Percentiles rank a stretch among this genome's conserved stretches.
Evolutionary conservation across 75 land plant species (phyloP).

Genomic region (Pseudotsuga menziesii): DNA sequence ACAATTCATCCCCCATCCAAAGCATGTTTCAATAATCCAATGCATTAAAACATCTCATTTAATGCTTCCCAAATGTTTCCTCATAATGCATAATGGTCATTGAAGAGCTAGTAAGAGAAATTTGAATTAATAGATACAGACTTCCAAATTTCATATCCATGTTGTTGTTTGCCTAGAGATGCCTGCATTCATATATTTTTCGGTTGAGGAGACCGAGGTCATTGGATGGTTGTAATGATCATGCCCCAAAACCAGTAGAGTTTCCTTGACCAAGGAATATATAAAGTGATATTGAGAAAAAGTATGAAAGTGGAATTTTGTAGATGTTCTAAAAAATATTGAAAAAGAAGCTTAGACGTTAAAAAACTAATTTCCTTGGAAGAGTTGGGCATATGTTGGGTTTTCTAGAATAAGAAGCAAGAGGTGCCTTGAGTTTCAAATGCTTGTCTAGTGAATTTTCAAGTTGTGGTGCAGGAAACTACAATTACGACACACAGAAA

Average conservation of each 20-base stretch:
- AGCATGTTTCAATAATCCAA: too few relatives aligned
- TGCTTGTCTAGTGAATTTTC: constrained; percentile 79
- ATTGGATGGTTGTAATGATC: constrained; percentile 31
- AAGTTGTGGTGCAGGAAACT: constrained; percentile 94
- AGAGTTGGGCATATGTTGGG: constrained; percentile 46
- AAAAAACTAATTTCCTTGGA: constrained; percentile 59
- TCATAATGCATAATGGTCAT: too few relatives aligned
- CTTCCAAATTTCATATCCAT: too few relatives aligned
- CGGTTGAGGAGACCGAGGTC: not conserved
- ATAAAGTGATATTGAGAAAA: not conserved
- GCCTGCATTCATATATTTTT: not conserved
- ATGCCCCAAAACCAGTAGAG: constrained; percentile 57
- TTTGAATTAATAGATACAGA: too few relatives aligned
- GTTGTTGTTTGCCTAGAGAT: too few relatives aligned
- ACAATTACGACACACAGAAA: constrained; percentile 18
- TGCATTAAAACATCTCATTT: too few relatives aligned
- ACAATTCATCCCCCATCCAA: too few relatives aligned
- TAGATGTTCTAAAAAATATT: not conserved
- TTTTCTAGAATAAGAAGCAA: constrained; percentile 70
- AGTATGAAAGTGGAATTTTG: not conserved
- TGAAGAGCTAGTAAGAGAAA: too few relatives aligned
- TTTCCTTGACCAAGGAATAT: constrained; percentile 29
- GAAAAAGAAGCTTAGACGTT: not conserved
- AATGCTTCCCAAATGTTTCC: too few relatives aligned
- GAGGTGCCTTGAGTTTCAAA: constrained; percentile 50